Evolutionary conservation across 2,329 filamentous ascomycete genomes (phyloP), one percentile per base, ranked within the genome.

Genomic region (Cladosporium halotolerans): DNA sequence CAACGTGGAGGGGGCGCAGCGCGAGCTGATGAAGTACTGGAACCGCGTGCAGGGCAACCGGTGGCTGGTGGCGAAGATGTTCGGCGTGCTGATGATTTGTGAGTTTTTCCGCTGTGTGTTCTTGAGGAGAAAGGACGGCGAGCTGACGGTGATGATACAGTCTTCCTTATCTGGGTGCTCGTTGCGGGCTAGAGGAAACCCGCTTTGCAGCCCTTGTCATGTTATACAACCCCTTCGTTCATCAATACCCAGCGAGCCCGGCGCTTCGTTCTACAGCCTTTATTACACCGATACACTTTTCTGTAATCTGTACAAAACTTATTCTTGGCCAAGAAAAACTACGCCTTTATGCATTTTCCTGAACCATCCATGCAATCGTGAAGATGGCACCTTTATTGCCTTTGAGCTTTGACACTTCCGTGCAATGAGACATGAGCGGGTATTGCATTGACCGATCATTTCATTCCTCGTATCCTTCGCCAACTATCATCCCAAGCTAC

Each of bases 11-110:
- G 93, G 93, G 14, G 93, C 93, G 5, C 93, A 99, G 69, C 80
- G 91, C 58, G 92, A 99, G 72, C 70, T 99, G 66, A 82, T 99
- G 73, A 96, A 96, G 71, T 99, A 97, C 73, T 99, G 93, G 92
- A 86, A 83, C 28, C 81, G 91, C 39, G 91, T 97, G 28, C 93
- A 89, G 53, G 89, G 91, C 58, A 99, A 99, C 74, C 80, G 93
- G 59, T 97, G 92, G 93, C 75, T 99, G 59, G 85, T 97, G 62
- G 90, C 90, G 31, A 79, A 77, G 75, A 87, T 88, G 84, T 87
- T 87, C 71, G 84, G 92, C 56, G 89, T 96, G 46, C 73, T 97
- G 63, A 96, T 96, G 91, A 91, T 95, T 69, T 95, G 23, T 58
- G 43, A 45, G 49, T 52, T 10, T 23, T 39, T 9, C 14, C 23